Evolutionary conservation across 345 rosid genomes (phyloP).

Genomic region (Hevea brasiliensis): DNA sequence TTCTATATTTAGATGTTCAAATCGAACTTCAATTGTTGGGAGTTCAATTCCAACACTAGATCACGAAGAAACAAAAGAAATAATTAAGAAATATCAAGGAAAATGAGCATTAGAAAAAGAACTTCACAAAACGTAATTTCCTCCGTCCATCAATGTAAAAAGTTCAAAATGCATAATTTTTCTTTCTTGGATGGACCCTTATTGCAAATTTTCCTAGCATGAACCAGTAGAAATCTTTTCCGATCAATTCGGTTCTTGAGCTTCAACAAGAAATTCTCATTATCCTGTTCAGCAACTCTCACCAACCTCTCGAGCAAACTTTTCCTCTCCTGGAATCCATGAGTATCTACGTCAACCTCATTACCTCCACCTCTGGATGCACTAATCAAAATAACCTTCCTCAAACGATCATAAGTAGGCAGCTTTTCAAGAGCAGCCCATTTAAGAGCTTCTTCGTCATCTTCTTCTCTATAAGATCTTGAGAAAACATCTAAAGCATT

Average conservation of each 20-base stretch:
- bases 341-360: slow-evolving; percentile 29
- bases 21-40: slow-evolving; percentile 56
- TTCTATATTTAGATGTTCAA: slow-evolving; percentile 44
- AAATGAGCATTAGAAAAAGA: no score
- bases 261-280: slow-evolving; percentile 29
- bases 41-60: slow-evolving; percentile 51
- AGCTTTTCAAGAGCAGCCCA: slow-evolving; percentile 59
- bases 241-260: slow-evolving; percentile 26
- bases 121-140: no score
- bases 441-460: slow-evolving; percentile 57
- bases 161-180: no score
- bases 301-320: slow-evolving; percentile 20
- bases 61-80: neutral
- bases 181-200: no score
- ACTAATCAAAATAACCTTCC: slow-evolving; percentile 42
- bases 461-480: slow-evolving; percentile 55
- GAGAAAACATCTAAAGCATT: slow-evolving; percentile 47
- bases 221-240: neutral
- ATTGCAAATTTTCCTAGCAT: no score
- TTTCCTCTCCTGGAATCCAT: slow-evolving; percentile 29
- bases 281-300: slow-evolving; percentile 22
- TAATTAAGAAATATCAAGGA: no score
- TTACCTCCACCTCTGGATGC: slow-evolving; percentile 19
- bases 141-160: no score
- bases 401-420: slow-evolving; percentile 43